Evolutionary conservation across 1,139 yeast species (phyloP).

Genomic region (Candida buenavistaensis): DNA sequence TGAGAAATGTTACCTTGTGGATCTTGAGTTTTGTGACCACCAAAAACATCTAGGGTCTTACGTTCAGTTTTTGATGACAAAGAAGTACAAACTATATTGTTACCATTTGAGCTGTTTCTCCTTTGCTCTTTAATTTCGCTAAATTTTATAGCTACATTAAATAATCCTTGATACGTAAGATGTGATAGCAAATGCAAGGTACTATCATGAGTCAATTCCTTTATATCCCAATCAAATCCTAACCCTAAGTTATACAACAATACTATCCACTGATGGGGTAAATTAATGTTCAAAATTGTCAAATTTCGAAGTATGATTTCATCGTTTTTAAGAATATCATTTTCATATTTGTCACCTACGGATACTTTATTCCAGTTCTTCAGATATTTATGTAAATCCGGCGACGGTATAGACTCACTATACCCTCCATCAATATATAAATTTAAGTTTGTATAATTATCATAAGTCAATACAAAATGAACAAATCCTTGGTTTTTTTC

Average conservation of each 20-base stretch:
- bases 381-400: constrained; percentile 29
- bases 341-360: constrained; percentile 28
- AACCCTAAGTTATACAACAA: constrained; percentile 38
- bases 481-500: constrained; percentile 27
- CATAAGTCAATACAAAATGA: constrained; percentile 41
- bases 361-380: constrained; percentile 41
- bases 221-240: constrained; percentile 40
- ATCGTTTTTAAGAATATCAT: constrained; percentile 14
- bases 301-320: constrained; percentile 38
- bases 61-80: constrained; percentile 8
- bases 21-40: not conserved
- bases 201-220: constrained; percentile 34
- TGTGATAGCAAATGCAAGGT: constrained; percentile 32
- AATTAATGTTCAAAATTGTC: constrained; percentile 26
- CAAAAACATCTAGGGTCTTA: constrained; percentile 9
- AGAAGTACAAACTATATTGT: constrained; percentile 2
- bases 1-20: not conserved
- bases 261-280: constrained; percentile 40
- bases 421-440: constrained; percentile 44
- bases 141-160: constrained; percentile 26
- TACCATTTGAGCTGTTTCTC: constrained; percentile 5
- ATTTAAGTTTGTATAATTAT: constrained; percentile 35
- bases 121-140: constrained; percentile 21
- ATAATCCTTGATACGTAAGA: constrained; percentile 26
- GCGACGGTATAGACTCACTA: constrained; percentile 47